phyloP scores from a whole-genome alignment of 2,329 filamentous ascomycete species.

The Neonectria neomacrospora region DNA sequence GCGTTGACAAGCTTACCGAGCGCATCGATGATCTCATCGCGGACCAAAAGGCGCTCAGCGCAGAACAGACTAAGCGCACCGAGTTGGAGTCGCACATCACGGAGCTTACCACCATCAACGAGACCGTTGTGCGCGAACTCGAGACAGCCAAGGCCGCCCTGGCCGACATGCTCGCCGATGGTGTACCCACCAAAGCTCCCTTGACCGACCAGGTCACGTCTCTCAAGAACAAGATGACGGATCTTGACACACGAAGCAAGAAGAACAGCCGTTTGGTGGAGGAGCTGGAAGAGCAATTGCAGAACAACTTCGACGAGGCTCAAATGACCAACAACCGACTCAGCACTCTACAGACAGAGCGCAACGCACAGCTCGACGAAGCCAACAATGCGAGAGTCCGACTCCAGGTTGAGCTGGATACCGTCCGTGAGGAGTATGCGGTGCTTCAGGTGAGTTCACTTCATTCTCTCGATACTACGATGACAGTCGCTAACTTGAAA shows the following conservation, averaged over 20 bases:
- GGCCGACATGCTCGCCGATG: conserved; percentile 63
- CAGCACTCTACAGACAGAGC: conserved; percentile 82
- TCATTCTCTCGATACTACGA: background rate
- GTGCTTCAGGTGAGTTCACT: conserved; percentile 75
- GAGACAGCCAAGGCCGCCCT: conserved; percentile 68
- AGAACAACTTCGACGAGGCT: conserved; percentile 93
- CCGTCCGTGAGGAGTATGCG: conserved; percentile 74
- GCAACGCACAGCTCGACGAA: conserved; percentile 81
- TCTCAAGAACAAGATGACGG: conserved; percentile 73
- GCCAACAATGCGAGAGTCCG: conserved; percentile 72
- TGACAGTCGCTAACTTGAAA: conserved; percentile 40
- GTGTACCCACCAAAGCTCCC: conserved; percentile 53
- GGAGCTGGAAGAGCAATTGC: conserved; percentile 96
- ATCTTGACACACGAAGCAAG: conserved; percentile 77
- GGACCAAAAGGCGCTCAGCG: conserved; percentile 68
- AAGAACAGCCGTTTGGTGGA: conserved; percentile 94
- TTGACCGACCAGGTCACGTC: conserved; percentile 67
- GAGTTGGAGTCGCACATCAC: conserved; percentile 67
- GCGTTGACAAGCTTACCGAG: conserved; percentile 74
- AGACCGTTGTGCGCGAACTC: conserved; percentile 70
- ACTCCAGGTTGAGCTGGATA: conserved; percentile 76
- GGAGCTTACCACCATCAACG: conserved; percentile 68
- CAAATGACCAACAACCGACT: conserved; percentile 86
- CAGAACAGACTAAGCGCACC: conserved; percentile 67
- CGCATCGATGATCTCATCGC: conserved; percentile 67